Evolutionary conservation across 805 yeast species (phyloP).

Genomic region (Cyberlindnera mississippiensis): DNA sequence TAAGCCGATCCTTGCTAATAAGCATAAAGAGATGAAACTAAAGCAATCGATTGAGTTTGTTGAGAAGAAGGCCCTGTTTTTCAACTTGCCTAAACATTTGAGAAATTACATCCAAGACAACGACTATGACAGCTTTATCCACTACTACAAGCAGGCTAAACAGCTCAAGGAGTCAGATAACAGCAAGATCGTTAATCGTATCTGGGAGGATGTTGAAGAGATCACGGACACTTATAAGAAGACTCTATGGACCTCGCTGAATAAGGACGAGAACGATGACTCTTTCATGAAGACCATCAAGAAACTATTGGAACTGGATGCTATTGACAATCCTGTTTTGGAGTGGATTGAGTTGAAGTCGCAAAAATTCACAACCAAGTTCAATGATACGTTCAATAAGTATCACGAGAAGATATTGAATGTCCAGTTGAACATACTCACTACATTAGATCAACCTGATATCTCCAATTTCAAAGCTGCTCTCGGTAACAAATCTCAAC

Average conservation of each 20-base stretch:
- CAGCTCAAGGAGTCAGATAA: conserved; percentile 28
- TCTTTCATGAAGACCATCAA: conserved; percentile 43
- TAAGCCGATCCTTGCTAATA: conserved; percentile 55
- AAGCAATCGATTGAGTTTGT: conserved; percentile 47
- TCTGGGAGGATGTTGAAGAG: conserved; percentile 54
- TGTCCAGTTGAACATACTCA: conserved; percentile 37
- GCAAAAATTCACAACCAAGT: conserved; percentile 34
- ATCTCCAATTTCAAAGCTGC: conserved; percentile 28
- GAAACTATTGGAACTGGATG: conserved; percentile 60
- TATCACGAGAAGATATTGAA: conserved; percentile 37
- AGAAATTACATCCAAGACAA: conserved; percentile 38
- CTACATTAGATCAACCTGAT: conserved; percentile 35
- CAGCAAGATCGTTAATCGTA: conserved; percentile 40
- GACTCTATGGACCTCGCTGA: conserved; percentile 48
- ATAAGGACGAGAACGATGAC: conserved; percentile 14
- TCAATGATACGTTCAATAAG: conserved; percentile 40
- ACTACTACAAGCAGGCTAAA: conserved; percentile 53
- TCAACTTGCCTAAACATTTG: conserved; percentile 54
- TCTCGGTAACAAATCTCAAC: conserved; percentile 21
- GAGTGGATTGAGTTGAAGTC: conserved; percentile 57
- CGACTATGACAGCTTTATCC: conserved; percentile 55
- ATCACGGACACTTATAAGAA: conserved; percentile 53
- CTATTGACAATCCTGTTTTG: conserved; percentile 58
- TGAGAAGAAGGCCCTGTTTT: conserved; percentile 47
- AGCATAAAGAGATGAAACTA: conserved; percentile 44